Evolutionary conservation across 2,329 filamentous ascomycete genomes (phyloP), one percentile per base, ranked within the genome.

Genomic region (Fusarium abutilonis): DNA sequence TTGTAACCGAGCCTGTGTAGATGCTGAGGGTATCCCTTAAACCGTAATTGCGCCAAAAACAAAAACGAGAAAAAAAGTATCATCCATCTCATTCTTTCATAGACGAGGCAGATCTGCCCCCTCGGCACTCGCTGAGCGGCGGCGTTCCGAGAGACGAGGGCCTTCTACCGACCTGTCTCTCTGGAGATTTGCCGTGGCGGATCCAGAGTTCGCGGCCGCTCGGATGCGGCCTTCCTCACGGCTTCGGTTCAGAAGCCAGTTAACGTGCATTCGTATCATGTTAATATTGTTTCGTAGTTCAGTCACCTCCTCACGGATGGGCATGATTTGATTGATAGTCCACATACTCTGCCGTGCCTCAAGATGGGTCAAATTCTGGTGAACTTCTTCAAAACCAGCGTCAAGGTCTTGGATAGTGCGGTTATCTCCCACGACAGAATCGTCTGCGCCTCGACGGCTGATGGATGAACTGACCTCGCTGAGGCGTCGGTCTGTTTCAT

Each of bases 291-390:
- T 85, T 39, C 81, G 78, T 38, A 86, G 76, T 70, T 88, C 86
- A 4, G 82, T 80, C n/a, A 88, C 79, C 72, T 87, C 84, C 56
- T 88, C 85, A 53, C 86, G 84, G 58, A 88, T 82, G 8, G 83
- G 84, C 68, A 86, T 80, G 6, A 85, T 82, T 71, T 88, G 84
- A 65, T 86, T 87, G 68, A 88, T 79, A 9, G 86, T 79, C 79
- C 85, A 82, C 73, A 86, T 82, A 29, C 81, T 85, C 68, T 87
- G 85, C 44, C 84, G 81, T 4, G 82, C 83, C 68, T 88, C 85
- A 45, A 86, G 78, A 55, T 87, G 85, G 17, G 81, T 83, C 34
- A 88, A 68, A 38, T 81, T 82, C 52, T 84, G 81, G 46, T 84
- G 82, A 3, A 88, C 73, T 44, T 84, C 81, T 64, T 85, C 83